phyloP scores from a whole-genome alignment of 1,284 basidiomycete genomes.

The Apiotrichum veenhuisii region DNA sequence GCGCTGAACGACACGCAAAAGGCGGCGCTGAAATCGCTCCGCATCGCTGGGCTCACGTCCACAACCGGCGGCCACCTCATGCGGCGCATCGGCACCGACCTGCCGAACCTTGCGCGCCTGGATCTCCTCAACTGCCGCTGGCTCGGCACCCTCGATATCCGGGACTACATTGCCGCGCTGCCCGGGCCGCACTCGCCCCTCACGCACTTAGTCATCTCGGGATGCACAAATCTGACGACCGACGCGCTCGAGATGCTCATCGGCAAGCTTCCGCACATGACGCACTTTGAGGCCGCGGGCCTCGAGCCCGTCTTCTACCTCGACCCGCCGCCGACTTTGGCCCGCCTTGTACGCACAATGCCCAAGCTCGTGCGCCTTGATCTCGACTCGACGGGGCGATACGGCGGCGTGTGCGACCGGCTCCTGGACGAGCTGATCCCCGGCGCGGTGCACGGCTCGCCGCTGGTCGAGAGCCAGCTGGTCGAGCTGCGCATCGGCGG shows the following conservation, averaged over 20 bases:
- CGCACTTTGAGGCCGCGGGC: conserved; percentile 76
- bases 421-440: conserved; percentile 53
- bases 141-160: conserved; percentile 11
- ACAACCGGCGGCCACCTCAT: conserved; percentile 55
- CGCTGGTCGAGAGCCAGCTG: conserved; percentile 45
- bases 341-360: conserved; percentile 42
- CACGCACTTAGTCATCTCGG: conserved; percentile 72
- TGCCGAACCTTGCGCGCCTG: conserved; percentile 72
- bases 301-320: conserved; percentile 46
- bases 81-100: conserved; percentile 58
- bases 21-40: conserved; percentile 46
- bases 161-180: conserved; percentile 52
- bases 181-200: conserved; percentile 53
- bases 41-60: conserved; percentile 62
- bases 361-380: conserved; percentile 72
- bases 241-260: conserved; percentile 68
- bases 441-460: conserved; percentile 8
- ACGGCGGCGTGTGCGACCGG: conserved; percentile 64
- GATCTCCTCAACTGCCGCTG: conserved; percentile 65
- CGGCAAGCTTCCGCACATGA: conserved; percentile 67
- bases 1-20: conserved; percentile 19
- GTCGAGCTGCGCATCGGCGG: conserved; percentile 71
- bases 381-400: conserved; percentile 65
- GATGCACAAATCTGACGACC: conserved; percentile 70
- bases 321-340: conserved; percentile 18